Evolutionary conservation across 805 yeast species (phyloP).

Genomic region (Starmera caribaea): DNA sequence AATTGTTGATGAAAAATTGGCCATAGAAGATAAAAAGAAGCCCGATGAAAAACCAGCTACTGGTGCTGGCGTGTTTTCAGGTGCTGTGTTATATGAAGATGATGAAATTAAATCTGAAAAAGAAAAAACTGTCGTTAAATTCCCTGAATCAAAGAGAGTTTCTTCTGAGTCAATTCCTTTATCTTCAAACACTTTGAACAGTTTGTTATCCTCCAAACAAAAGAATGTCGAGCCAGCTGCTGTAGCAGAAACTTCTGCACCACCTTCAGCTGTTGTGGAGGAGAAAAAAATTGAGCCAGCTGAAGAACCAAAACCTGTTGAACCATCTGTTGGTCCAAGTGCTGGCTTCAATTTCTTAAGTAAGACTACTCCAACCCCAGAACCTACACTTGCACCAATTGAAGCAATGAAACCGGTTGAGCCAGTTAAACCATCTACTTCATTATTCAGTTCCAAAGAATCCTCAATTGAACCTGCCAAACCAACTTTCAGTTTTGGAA

Average conservation of each 20-base stretch:
- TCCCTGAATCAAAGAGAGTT: conserved; percentile 4
- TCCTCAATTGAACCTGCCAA: neutral
- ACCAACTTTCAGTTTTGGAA: neutral
- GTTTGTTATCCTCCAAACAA: conserved; percentile 6
- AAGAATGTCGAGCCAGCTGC: conserved; percentile 11
- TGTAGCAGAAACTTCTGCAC: neutral
- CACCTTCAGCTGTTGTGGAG: neutral
- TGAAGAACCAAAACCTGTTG: neutral
- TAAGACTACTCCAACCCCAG: neutral
- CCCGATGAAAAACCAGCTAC: neutral
- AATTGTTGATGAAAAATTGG: neutral
- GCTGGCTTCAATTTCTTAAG: conserved; percentile 19
- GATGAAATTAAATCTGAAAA: conserved; percentile 11
- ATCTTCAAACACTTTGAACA: conserved; percentile 7
- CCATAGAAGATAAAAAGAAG: conserved; percentile 13
- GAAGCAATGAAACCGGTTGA: conserved; percentile 1
- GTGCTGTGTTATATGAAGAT: conserved; percentile 15
- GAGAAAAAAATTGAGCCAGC: neutral
- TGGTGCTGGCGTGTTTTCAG: conserved; percentile 15
- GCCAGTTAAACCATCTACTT: neutral
- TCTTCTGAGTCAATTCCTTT: neutral
- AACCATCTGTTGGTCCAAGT: conserved; percentile 14
- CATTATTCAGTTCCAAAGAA: neutral
- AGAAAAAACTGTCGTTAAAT: conserved; percentile 13
- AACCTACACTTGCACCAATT: neutral